phyloP scores from a whole-genome alignment of 108 stramenopile species.

The Skeletonema potamos region DNA sequence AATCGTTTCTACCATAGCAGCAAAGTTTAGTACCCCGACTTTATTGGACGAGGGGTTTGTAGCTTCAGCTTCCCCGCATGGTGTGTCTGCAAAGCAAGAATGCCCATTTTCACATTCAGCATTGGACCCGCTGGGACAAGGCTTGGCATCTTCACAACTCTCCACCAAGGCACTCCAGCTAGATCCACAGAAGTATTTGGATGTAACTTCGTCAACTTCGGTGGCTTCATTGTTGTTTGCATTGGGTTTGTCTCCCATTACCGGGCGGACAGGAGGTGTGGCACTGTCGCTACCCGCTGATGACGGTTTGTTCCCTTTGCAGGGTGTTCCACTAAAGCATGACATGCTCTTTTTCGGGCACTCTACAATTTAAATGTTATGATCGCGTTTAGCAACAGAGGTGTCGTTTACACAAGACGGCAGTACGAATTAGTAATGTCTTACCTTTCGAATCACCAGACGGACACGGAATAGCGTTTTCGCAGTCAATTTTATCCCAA shows the following conservation, averaged over 20 bases:
- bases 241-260: background rate
- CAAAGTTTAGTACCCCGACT: constrained; percentile 24
- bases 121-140: constrained; percentile 43
- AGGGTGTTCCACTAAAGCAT: constrained; percentile 41
- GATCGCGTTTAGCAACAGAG: background rate
- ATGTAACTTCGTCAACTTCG: constrained; percentile 19
- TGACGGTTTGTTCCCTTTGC: constrained; percentile 7
- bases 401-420: background rate
- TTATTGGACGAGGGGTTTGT: constrained; percentile 17
- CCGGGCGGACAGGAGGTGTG: background rate
- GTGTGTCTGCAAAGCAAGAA: constrained; percentile 44
- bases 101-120: constrained; percentile 29
- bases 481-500: constrained; percentile 45
- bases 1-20: constrained; percentile 26
- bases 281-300: background rate
- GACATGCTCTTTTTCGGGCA: constrained; percentile 28
- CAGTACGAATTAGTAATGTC: background rate
- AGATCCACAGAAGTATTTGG: constrained; percentile 41
- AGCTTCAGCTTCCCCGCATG: constrained; percentile 24
- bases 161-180: constrained; percentile 31
- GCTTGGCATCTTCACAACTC: constrained; percentile 31
- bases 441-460: constrained; percentile 30
- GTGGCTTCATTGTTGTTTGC: background rate
- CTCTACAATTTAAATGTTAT: background rate
- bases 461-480: constrained; percentile 35